Conservation (phyloP, 148 eudicot genomes). For the Pouteria glomerata region DNA sequence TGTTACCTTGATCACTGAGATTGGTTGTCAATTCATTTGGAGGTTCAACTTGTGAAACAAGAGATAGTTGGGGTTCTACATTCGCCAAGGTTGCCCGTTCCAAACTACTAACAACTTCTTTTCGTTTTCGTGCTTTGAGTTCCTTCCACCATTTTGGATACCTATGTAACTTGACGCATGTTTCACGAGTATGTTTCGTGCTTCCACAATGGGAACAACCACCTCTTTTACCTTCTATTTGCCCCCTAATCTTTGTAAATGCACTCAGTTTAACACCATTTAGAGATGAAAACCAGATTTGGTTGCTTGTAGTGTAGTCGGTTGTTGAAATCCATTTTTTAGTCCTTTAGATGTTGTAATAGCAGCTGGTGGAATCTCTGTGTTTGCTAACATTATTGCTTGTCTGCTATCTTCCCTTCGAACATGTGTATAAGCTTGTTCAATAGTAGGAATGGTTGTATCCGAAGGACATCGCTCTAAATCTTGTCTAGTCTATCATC, state of each 20-base stretch:
- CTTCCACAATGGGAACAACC: background rate
- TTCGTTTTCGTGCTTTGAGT: background rate
- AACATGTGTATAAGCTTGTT: conserved; percentile 7
- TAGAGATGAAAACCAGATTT: background rate
- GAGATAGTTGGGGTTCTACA: background rate
- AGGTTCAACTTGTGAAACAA: background rate
- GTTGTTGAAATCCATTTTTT: background rate
- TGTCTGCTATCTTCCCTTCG: background rate
- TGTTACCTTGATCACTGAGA: background rate
- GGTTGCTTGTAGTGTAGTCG: background rate
- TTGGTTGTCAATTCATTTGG: background rate
- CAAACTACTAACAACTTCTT: background rate
- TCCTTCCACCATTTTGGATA: background rate
- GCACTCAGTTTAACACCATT: background rate
- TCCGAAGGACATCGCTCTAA: background rate
- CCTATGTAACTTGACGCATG: background rate
- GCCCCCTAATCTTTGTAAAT: too few species aligned
- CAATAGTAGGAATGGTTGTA: background rate
- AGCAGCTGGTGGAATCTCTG: background rate
- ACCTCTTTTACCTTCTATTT: background rate
- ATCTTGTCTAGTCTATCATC: conserved; percentile 2
- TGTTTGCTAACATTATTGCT: background rate
- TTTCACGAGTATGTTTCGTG: background rate
- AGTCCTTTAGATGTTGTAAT: too few species aligned
- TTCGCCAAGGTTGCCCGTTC: background rate